phyloP scores from a whole-genome alignment of 441 rosid species.

The Macaranga tanarius region DNA sequence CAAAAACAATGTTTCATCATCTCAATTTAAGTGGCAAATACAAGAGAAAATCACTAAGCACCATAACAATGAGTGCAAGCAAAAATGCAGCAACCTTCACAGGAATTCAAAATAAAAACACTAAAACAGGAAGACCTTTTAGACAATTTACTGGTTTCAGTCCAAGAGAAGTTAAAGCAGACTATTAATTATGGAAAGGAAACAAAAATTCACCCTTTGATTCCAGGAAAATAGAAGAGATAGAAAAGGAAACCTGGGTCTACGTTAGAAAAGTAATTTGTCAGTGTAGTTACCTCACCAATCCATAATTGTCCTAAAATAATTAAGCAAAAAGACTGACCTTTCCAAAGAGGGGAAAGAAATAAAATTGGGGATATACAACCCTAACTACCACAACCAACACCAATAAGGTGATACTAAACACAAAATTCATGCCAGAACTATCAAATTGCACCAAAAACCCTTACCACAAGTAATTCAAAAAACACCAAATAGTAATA shows the following conservation, averaged over 20 bases:
- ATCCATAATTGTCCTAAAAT: constrained; percentile 6
- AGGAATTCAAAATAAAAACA: not conserved
- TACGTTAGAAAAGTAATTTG: not conserved
- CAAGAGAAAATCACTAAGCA: not conserved
- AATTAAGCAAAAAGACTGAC: not conserved
- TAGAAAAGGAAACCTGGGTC: not conserved
- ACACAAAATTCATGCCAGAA: constrained; percentile 16
- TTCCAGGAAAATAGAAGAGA: not conserved
- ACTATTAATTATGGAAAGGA: not conserved
- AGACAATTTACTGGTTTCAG: not conserved
- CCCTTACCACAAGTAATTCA: constrained; percentile 19
- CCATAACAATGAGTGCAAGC: not conserved
- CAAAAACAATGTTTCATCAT: not conserved
- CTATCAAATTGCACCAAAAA: constrained; percentile 13
- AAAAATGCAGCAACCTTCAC: not conserved
- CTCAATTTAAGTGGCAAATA: not conserved
- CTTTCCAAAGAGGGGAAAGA: not conserved
- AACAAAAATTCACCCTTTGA: not conserved
- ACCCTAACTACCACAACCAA: constrained; percentile 25
- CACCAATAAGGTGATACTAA: constrained; percentile 16
- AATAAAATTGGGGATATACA: not conserved
- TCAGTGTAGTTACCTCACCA: not conserved
- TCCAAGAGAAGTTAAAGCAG: not conserved
- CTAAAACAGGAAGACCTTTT: not conserved
- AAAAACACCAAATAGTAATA: not conserved